These are phyloP conservation scores for Exophiala sp. DNA, from an alignment of 2,329 filamentous ascomycete species.

Conservation along the genomic window DNA sequence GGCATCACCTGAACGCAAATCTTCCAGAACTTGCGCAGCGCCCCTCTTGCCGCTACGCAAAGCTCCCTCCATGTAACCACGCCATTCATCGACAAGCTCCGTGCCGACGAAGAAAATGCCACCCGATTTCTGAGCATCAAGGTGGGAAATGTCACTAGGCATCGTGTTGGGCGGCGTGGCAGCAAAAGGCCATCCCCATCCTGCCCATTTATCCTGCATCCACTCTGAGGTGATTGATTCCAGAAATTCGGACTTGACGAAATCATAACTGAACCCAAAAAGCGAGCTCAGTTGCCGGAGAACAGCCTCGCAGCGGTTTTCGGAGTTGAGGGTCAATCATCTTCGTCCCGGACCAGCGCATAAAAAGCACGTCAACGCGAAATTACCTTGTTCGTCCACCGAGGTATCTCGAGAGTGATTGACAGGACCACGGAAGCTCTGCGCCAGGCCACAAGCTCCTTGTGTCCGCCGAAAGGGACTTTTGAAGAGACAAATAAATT, in stretches of 20 bases:
- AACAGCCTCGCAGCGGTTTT: slow-evolving; percentile 27
- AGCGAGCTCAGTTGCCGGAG: slow-evolving; percentile 11
- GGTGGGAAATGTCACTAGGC: no score
- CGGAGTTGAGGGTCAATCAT: slow-evolving; percentile 9
- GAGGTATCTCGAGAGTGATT: slow-evolving; percentile 38
- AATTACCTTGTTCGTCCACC: slow-evolving; percentile 28
- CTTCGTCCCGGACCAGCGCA: slow-evolving; percentile 32
- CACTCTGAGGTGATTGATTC: slow-evolving; percentile 34
- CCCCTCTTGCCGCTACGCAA: no score
- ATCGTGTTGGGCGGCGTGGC: no score
- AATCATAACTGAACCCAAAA: slow-evolving; percentile 5
- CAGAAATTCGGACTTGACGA: background rate
- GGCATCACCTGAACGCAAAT: no score
- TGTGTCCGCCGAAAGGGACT: slow-evolving; percentile 45
- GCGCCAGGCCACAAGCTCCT: slow-evolving; percentile 35
- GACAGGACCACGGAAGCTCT: slow-evolving; percentile 37
- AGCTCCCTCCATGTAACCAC: no score
- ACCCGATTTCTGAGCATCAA: no score
- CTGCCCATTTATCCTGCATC: slow-evolving; percentile 35
- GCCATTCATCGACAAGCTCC: no score
- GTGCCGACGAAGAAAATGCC: no score
- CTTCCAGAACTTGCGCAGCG: no score
- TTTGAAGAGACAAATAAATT: slow-evolving; percentile 46
- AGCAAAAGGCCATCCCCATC: slow-evolving; percentile 40
- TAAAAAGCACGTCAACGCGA: slow-evolving; percentile 41